Evolutionary conservation across 345 rosid species (phyloP), one percentile per base, ranked within the genome.

Genomic region (Erucastrum elatum): DNA sequence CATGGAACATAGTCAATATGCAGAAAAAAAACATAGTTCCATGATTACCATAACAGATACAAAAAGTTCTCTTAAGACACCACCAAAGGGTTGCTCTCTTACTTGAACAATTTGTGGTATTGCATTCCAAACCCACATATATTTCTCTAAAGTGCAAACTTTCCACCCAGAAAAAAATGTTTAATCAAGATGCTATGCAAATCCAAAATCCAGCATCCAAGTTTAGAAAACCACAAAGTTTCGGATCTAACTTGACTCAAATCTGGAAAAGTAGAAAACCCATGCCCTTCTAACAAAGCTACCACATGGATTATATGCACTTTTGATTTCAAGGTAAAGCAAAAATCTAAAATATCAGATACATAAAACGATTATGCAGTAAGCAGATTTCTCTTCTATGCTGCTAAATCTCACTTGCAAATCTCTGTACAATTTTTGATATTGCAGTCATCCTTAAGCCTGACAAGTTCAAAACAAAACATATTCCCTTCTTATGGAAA

Each of bases 211-310:
- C 12, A 66, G 12, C 55, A 61, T 21, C 74, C 71, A 74, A 49
- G 46, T 26, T 60, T 27, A 35, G 65, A 64, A 70, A 80, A 64
- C 16, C 68, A 64, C 63, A 69, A 33, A 64, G 6, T 44, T 63
- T 56, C 25, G 11, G 76, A 80, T 75, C 72, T 80, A 70, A 70
- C 31, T 0, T 8, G 51, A 61, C 59, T 62, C 65, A 68, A 74
- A 37, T 79, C 82, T 73, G 69, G 70, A 21, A 21, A 21, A 21
- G 21, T 21, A 21, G 21, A 21, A 74, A 79, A 79, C 71, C 75
- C 75, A 64, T 69, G 25, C 10, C 41, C 31, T 39, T 70, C 30
- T n/a, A 39, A 63, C 41, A n/a, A 4, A 41, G 49, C 66, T 37
- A 55, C 12, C 31, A 26, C 56, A 58, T 39, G 17, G 62, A 41